Percentiles rank a stretch among this genome's conserved stretches.
phyloP scores from a whole-genome alignment of 2,329 filamentous ascomycete species.

The Aspergillus quadricinctus region DNA sequence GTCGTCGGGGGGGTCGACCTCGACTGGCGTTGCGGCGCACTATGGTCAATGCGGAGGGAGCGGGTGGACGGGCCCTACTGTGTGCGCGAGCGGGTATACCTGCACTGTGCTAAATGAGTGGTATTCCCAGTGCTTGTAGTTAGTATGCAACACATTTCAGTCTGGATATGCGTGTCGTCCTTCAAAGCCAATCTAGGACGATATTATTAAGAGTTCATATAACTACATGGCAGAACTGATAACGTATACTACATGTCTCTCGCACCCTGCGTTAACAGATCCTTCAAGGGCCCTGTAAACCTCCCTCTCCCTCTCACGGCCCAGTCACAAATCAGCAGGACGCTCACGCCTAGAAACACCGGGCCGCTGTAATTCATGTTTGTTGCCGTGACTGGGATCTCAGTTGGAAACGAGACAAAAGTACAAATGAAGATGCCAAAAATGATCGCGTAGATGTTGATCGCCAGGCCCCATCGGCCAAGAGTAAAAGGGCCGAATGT shows the following conservation, averaged over 20 bases:
- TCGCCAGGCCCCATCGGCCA: slow-evolving; percentile 18
- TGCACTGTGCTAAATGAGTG: background rate
- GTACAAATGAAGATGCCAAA: slow-evolving; percentile 7
- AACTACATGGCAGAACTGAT: too few relatives aligned
- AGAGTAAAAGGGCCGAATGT: slow-evolving; percentile 21
- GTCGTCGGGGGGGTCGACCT: background rate
- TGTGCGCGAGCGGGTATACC: background rate
- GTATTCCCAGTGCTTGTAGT: background rate
- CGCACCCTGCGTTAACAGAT: background rate
- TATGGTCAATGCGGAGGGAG: background rate
- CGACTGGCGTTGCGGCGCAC: background rate
- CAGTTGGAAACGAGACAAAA: background rate
- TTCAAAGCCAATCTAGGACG: background rate
- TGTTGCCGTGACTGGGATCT: background rate
- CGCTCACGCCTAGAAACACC: background rate
- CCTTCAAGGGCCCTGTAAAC: background rate
- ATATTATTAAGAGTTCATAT: too few relatives aligned
- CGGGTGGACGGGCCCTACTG: background rate
- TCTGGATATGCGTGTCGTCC: too few relatives aligned
- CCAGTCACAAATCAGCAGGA: background rate
- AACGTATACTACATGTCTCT: background rate
- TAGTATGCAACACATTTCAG: too few relatives aligned
- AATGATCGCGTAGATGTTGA: slow-evolving; percentile 34
- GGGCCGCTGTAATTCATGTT: background rate
- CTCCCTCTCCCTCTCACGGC: background rate